These are phyloP conservation scores for Colletotrichum lini DNA, from an alignment of 2,329 filamentous ascomycete genomes.

Conservation along the genomic window DNA sequence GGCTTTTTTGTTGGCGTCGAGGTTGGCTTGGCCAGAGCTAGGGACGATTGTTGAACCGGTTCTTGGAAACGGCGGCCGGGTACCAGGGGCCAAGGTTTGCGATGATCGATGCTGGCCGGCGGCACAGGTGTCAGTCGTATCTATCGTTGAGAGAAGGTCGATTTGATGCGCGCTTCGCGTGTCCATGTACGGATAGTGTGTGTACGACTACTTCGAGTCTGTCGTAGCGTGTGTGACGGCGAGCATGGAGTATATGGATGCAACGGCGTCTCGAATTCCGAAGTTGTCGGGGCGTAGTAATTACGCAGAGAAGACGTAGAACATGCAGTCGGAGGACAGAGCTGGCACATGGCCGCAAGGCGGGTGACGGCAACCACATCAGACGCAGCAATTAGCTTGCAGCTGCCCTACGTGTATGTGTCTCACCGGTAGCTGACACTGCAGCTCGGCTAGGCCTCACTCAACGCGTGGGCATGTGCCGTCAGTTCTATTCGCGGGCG, in stretches of 20 bases:
- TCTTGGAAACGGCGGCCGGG: slow-evolving; percentile 16
- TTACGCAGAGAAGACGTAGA: neutral
- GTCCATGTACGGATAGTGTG: neutral
- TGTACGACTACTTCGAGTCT: neutral
- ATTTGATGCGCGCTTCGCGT: slow-evolving; percentile 21
- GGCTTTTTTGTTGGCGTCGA: slow-evolving; percentile 12
- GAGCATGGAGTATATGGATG: slow-evolving; percentile 1
- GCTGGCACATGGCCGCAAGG: slow-evolving; percentile 17
- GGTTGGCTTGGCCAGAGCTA: slow-evolving; percentile 8
- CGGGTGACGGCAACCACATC: neutral
- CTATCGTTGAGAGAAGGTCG: slow-evolving; percentile 11
- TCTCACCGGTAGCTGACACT: slow-evolving; percentile 36
- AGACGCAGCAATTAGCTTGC: slow-evolving; percentile 33
- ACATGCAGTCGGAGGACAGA: neutral
- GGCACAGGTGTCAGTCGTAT: slow-evolving; percentile 15
- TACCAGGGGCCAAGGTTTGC: slow-evolving; percentile 6
- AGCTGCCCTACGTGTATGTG: slow-evolving; percentile 38
- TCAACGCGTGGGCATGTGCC: slow-evolving; percentile 22
- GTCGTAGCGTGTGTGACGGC: slow-evolving; percentile 1
- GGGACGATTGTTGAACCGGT: neutral
- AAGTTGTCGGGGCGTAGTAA: neutral
- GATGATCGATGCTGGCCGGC: slow-evolving; percentile 20
- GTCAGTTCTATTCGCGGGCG: slow-evolving; percentile 20
- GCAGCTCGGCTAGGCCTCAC: slow-evolving; percentile 20
- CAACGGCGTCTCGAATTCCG: neutral